A percentile compares a stretch with the other conserved stretches of the same genome.
These are phyloP conservation scores for Cenchrus fungigraminus DNA, from an alignment of 176 grass and related monocot genomes.

Conservation along the genomic window DNA sequence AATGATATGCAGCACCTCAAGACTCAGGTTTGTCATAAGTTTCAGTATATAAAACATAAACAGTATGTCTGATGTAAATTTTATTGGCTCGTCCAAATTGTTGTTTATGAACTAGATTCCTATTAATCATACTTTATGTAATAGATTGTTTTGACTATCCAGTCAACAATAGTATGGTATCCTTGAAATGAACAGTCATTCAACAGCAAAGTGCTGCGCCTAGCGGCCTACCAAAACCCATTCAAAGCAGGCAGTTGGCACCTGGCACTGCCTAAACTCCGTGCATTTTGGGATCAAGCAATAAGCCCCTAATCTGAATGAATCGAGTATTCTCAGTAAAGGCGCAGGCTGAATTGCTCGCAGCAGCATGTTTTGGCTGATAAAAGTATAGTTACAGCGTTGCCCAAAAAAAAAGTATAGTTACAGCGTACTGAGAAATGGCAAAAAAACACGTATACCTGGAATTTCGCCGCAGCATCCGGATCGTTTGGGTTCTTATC, in stretches of 20 bases:
- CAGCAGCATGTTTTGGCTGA: neutral
- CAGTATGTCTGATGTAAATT: neutral
- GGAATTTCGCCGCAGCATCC: slow-evolving; percentile 79
- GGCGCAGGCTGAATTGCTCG: neutral
- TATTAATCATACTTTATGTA: neutral
- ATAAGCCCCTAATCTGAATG: slow-evolving; percentile 3
- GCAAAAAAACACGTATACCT: slow-evolving; percentile 46
- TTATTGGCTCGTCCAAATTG: neutral
- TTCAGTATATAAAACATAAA: neutral
- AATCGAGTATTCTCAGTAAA: slow-evolving; percentile 9
- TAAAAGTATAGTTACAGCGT: neutral
- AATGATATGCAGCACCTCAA: neutral
- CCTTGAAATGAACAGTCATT: neutral
- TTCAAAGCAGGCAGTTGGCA: neutral
- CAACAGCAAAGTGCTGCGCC: neutral
- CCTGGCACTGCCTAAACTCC: neutral
- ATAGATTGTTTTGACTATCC: neutral
- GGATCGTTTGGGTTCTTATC: slow-evolving; percentile 97
- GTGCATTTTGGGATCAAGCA: neutral
- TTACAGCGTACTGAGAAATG: neutral
- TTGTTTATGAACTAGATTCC: neutral
- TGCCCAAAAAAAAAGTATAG: neutral
- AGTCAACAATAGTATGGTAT: neutral
- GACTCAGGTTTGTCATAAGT: neutral
- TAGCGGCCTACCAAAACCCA: neutral